phyloP scores from a whole-genome alignment of 2,329 filamentous ascomycete species.

The Penicillium sp. region DNA sequence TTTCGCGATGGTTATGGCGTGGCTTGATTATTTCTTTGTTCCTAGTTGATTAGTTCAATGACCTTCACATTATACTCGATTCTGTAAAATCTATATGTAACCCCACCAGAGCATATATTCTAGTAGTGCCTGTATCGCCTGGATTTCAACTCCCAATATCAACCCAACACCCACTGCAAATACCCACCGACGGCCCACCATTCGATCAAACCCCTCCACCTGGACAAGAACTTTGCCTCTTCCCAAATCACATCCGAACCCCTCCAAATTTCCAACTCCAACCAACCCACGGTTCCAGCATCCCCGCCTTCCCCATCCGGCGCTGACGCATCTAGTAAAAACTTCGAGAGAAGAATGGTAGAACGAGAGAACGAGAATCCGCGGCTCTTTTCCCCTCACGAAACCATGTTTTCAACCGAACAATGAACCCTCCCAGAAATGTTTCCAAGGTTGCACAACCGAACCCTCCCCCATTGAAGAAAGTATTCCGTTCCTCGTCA shows the following conservation, averaged over 20 bases:
- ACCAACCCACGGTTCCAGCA: not conserved
- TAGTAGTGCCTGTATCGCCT: not conserved
- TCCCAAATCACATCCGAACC: too few relatives aligned
- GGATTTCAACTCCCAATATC: too few relatives aligned
- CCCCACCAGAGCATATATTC: not conserved
- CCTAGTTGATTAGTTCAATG: conserved; percentile 8
- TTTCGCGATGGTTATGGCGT: conserved; percentile 12
- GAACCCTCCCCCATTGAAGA: not conserved
- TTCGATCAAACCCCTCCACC: too few relatives aligned
- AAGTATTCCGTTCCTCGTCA: not conserved
- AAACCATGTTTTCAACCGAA: not conserved
- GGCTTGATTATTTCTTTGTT: conserved; percentile 12
- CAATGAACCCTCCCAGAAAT: too few relatives aligned
- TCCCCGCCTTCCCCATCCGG: conserved; percentile 7
- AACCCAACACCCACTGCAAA: too few relatives aligned
- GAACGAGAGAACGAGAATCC: not conserved
- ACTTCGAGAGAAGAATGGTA: not conserved
- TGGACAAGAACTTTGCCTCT: too few relatives aligned
- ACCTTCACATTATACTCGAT: not conserved
- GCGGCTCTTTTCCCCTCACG: not conserved
- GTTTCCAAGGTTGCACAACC: too few relatives aligned
- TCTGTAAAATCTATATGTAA: not conserved
- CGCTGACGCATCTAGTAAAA: conserved; percentile 5
- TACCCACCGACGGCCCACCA: too few relatives aligned
- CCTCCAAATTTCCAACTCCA: too few relatives aligned